A percentile compares a stretch with the other conserved stretches of the same genome.
Evolutionary conservation across 225 moss, liverwort and hornwort genomes (phyloP).

Genomic region (Neckera pumila): DNA sequence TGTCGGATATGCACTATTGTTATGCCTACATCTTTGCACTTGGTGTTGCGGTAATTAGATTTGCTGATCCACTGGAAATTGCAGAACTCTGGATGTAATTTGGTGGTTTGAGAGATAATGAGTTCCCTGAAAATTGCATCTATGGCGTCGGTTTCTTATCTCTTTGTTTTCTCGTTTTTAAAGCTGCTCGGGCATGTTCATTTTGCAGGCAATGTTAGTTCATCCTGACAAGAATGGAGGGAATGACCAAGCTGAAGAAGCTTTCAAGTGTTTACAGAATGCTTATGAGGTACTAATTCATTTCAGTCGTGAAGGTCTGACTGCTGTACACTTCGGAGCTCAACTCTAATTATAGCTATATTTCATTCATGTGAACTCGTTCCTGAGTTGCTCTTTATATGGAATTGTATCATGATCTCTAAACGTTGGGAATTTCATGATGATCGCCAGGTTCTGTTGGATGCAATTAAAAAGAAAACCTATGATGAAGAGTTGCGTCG

Average conservation of each 20-base stretch:
- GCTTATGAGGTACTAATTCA: conserved; percentile 74
- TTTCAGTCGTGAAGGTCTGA: not conserved
- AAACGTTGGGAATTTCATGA: not conserved
- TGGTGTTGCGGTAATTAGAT: not conserved
- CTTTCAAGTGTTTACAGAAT: conserved; percentile 94
- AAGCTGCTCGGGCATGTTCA: not conserved
- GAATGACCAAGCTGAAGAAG: conserved; percentile 90
- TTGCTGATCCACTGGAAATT: not conserved
- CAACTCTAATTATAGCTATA: not conserved
- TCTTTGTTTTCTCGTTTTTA: not conserved
- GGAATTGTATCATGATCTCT: not conserved
- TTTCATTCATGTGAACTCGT: not conserved
- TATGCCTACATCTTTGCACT: not conserved
- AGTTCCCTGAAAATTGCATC: not conserved
- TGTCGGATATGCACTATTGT: not conserved
- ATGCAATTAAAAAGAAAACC: conserved; percentile 66
- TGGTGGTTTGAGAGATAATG: not conserved
- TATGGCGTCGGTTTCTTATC: not conserved
- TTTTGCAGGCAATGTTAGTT: conserved; percentile 89
- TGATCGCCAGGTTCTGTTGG: conserved; percentile 60
- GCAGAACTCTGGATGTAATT: not conserved
- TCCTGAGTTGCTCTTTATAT: not conserved
- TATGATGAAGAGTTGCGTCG: conserved; percentile 86
- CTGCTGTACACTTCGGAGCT: not conserved
- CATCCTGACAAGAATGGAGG: conserved; percentile 99